Evolutionary conservation across 2,329 filamentous ascomycete genomes (phyloP).

Genomic region (Phyllosticta citriasiana): DNA sequence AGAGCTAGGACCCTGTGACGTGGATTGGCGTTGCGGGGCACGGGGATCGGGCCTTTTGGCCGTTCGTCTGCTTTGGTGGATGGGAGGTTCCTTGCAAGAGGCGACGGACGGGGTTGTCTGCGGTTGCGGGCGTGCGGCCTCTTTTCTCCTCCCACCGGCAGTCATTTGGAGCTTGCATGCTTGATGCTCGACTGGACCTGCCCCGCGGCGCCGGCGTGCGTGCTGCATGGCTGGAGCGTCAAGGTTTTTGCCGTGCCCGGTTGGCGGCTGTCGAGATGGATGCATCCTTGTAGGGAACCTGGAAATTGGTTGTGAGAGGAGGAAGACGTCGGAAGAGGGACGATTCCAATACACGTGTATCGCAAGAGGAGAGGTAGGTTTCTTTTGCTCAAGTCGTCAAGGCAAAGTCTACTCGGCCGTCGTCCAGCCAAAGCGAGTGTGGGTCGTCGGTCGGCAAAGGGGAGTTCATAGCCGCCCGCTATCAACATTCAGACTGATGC

Average conservation of each 20-base stretch:
- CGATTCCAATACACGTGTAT: too few relatives aligned
- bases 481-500: not conserved
- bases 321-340: too few relatives aligned
- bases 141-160: not conserved
- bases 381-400: not conserved
- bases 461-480: not conserved
- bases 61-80: not conserved
- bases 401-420: not conserved
- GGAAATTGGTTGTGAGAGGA: too few relatives aligned
- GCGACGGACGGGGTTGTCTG: not conserved
- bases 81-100: too few relatives aligned
- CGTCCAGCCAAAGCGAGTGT: not conserved
- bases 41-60: not conserved
- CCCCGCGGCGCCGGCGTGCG: too few relatives aligned
- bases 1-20: not conserved
- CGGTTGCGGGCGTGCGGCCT: not conserved
- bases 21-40: not conserved
- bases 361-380: too few relatives aligned
- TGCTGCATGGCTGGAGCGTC: too few relatives aligned
- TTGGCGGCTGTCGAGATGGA: too few relatives aligned
- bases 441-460: not conserved
- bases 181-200: too few relatives aligned
- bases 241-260: too few relatives aligned
- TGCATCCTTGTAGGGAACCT: too few relatives aligned
- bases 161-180: too few relatives aligned